Conservation (phyloP, 768 basidiomycete species). For the Tulasnella sp. region DNA sequence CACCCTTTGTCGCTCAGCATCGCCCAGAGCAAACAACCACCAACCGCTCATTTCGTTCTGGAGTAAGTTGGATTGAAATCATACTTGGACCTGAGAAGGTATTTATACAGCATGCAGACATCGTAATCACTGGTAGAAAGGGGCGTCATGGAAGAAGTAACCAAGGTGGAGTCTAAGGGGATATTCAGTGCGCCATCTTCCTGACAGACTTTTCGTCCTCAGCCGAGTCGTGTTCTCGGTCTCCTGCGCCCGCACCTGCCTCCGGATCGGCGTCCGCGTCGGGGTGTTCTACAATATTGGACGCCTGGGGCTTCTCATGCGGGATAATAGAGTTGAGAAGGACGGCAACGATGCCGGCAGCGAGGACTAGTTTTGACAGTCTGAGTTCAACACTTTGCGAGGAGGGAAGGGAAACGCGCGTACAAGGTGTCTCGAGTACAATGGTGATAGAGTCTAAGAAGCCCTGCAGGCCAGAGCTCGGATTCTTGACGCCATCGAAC, state of each 20-base stretch:
- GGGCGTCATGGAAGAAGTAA: not conserved
- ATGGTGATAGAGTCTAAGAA: constrained; percentile 71
- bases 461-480: constrained; percentile 46
- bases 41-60: too few species aligned
- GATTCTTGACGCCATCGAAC: constrained; percentile 47
- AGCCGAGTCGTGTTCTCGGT: not conserved
- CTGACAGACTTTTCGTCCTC: constrained; percentile 6
- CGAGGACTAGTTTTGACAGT: constrained; percentile 33
- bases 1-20: too few species aligned
- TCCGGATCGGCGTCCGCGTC: constrained; percentile 6
- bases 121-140: too few species aligned
- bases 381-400: not conserved
- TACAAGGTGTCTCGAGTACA: constrained; percentile 68
- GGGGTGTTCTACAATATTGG: not conserved
- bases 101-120: too few species aligned
- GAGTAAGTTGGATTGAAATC: too few species aligned
- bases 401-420: constrained; percentile 24
- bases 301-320: constrained; percentile 18
- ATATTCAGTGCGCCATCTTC: constrained; percentile 16
- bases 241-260: not conserved
- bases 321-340: constrained; percentile 49
- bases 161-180: constrained; percentile 16
- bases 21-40: too few species aligned
- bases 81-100: too few species aligned
- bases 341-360: constrained; percentile 45